Conservation (phyloP, 768 basidiomycete species). For the Pleurotus tuoliensis region DNA sequence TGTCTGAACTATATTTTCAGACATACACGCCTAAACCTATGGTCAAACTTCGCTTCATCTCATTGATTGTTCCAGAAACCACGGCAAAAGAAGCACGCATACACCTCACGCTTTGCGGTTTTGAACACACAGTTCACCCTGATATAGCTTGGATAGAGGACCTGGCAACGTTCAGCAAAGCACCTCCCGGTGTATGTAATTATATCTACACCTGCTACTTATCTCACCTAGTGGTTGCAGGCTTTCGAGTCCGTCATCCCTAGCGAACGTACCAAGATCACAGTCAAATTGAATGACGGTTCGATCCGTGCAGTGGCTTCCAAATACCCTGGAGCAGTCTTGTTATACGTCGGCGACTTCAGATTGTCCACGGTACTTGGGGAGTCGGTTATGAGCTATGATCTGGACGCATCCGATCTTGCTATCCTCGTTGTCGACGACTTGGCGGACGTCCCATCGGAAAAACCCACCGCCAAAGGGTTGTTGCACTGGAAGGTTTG, state of each 20-base stretch:
- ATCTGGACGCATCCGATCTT: slow-evolving; percentile 43
- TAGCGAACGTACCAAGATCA: slow-evolving; percentile 74
- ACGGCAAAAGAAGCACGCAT: slow-evolving; percentile 77
- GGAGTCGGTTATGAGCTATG: slow-evolving; percentile 54
- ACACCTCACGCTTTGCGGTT: slow-evolving; percentile 56
- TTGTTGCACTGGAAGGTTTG: slow-evolving; percentile 66
- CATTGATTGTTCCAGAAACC: slow-evolving; percentile 54
- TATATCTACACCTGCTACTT: no score
- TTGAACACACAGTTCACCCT: slow-evolving; percentile 59
- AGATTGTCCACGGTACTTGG: slow-evolving; percentile 73
- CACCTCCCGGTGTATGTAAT: slow-evolving; percentile 82
- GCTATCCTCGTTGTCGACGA: slow-evolving; percentile 43
- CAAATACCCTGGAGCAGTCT: slow-evolving; percentile 58
- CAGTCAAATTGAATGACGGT: slow-evolving; percentile 61
- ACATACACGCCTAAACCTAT: slow-evolving; percentile 42
- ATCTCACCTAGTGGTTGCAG: slow-evolving; percentile 23
- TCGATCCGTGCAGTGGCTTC: slow-evolving; percentile 61
- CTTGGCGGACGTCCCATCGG: slow-evolving; percentile 19
- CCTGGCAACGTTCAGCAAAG: slow-evolving; percentile 61
- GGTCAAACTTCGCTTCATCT: slow-evolving; percentile 64
- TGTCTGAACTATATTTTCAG: slow-evolving; percentile 25
- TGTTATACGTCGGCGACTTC: slow-evolving; percentile 60
- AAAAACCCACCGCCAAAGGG: slow-evolving; percentile 28
- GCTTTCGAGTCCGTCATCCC: slow-evolving; percentile 93
- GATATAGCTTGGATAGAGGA: slow-evolving; percentile 63